phyloP scores from a whole-genome alignment of 352 stramenopile genomes.

The Discostella stelligera region DNA sequence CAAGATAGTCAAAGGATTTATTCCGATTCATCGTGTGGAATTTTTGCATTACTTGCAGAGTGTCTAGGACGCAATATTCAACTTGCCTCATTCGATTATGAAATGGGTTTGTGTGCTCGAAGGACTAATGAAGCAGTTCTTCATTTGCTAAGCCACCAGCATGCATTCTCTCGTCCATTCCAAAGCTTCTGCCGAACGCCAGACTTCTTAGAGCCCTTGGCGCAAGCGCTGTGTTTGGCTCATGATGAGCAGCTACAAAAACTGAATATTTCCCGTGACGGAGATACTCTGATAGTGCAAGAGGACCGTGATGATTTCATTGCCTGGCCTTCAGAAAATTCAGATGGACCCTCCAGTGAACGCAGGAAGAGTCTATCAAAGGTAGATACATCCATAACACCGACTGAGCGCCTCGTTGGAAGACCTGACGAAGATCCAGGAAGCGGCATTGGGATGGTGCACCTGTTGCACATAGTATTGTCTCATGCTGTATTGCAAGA shows the following conservation, averaged over 20 bases:
- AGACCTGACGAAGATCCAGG: conserved; percentile 47
- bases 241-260: conserved; percentile 72
- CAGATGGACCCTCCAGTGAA: neutral
- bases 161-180: conserved; percentile 74
- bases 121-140: conserved; percentile 81
- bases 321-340: conserved; percentile 29
- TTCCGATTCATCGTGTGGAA: conserved; percentile 73
- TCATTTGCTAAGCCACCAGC: conserved; percentile 72
- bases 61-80: conserved; percentile 83
- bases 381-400: conserved; percentile 44
- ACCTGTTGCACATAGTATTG: conserved; percentile 74
- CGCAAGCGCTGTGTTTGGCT: conserved; percentile 78
- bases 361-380: conserved; percentile 51
- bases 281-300: conserved; percentile 18
- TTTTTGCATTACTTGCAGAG: conserved; percentile 81
- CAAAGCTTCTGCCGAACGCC: conserved; percentile 78
- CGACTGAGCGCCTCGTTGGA: conserved; percentile 73
- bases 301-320: conserved; percentile 35
- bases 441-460: conserved; percentile 69
- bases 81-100: conserved; percentile 71
- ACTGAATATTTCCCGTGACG: conserved; percentile 14
- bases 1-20: conserved; percentile 26
- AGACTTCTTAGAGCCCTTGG: conserved; percentile 79
- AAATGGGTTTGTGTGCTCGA: conserved; percentile 65
- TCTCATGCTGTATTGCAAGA: conserved; percentile 67